Base-by-base conservation (phyloP, 2,329 filamentous ascomycete species). In the Stachybotrys echinatus region DNA sequence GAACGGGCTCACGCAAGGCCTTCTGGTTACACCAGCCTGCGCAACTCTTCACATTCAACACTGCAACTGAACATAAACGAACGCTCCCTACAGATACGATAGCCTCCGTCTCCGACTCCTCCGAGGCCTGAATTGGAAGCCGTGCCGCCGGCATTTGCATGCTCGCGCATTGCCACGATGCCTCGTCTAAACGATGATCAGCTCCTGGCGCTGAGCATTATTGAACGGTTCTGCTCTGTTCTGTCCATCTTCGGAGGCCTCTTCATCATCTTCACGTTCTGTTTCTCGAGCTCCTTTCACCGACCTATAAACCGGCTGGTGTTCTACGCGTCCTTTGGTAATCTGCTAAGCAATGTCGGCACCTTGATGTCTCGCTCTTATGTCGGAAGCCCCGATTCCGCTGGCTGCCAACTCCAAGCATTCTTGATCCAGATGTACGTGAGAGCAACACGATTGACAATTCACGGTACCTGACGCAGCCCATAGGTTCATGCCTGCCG, bases 251-350 rank as follows among this genome's bases (percentile, higher is more conserved):
- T 84, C 3, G 85, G 86, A 52, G 85, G 83, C 46, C 55, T 82
- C 19, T 81, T 90, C 63, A 85, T 89, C 58, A 80, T 90, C 48
- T 55, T 72, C 47, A 89, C 86, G 1, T 92, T 90, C 61, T 67
- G 78, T 27, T 64, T 67, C 20, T 87, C 83, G 23, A 75, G 74
- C 8, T 75, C 76, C 5, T 92, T 92, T 62, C 85, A 86, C 57
- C 91, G 89, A 62, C 85, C 88, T 19, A 89, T 92, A 69, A 92
- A 92, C 62, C 77, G 88, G 14, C 75, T 92, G 0, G 82, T 91
- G 14, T 91, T 92, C 66, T 92, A 85, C 64, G 88, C 88, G 3
- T 86, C 85, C 1, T 84, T 87, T 60, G 88, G 88, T 5, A 92
- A 92, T 60, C 73, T 91, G 54, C 72, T 89, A 64, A 80, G 81